Evolutionary conservation across 805 yeast species (phyloP).

Genomic region (Yarrowia osloensis): DNA sequence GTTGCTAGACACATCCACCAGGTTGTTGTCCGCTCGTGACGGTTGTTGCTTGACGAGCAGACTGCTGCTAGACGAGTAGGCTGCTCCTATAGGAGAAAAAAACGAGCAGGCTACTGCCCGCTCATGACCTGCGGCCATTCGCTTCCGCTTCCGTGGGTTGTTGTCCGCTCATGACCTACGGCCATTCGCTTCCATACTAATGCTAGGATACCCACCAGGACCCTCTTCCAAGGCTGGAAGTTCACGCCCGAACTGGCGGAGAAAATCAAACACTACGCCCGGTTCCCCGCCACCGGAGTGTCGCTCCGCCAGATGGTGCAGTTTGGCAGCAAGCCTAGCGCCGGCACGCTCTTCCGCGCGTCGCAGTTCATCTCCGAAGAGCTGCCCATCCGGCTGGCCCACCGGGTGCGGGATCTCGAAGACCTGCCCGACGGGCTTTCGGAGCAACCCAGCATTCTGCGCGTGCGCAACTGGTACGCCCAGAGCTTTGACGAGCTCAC

Average conservation of each 20-base stretch:
- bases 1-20: no score
- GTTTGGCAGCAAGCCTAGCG: slow-evolving; percentile 77
- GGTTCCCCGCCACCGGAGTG: slow-evolving; percentile 79
- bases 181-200: neutral
- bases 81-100: no score
- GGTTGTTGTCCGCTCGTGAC: no score
- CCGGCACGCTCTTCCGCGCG: slow-evolving; percentile 78
- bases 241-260: slow-evolving; percentile 51
- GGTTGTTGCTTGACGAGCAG: no score
- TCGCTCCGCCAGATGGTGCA: slow-evolving; percentile 88
- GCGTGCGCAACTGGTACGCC: slow-evolving; percentile 86
- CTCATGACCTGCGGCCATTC: no score
- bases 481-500: slow-evolving; percentile 81
- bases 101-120: no score
- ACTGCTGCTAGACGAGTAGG: no score
- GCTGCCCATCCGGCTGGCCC: slow-evolving; percentile 82
- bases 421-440: slow-evolving; percentile 73
- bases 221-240: slow-evolving; percentile 38
- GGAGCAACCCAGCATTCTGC: slow-evolving; percentile 70
- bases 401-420: slow-evolving; percentile 81
- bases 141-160: no score
- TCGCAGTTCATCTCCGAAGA: slow-evolving; percentile 84
- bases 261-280: slow-evolving; percentile 64
- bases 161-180: neutral
- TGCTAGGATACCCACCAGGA: neutral